These are phyloP conservation scores for Coniella vitis DNA, from an alignment of 2,329 filamentous ascomycete genomes.

Conservation along the genomic window DNA sequence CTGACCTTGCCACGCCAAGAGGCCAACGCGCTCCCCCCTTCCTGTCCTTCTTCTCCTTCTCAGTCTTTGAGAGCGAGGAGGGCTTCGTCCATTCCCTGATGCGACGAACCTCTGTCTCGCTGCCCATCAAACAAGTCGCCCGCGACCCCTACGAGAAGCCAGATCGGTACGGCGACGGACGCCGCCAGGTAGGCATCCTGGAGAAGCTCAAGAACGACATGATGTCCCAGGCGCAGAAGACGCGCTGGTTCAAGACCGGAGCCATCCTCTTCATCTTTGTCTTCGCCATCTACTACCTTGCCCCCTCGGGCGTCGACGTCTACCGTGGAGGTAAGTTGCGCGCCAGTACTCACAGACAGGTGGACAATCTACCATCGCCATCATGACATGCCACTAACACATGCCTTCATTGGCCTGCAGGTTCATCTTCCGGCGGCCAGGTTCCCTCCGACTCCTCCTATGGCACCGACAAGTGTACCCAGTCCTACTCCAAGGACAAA, in stretches of 20 bases:
- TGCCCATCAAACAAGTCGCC: slow-evolving; percentile 49
- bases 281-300: slow-evolving; percentile 57
- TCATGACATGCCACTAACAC: background rate
- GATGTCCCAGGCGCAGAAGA: slow-evolving; percentile 58
- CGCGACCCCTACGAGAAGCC: slow-evolving; percentile 61
- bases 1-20: background rate
- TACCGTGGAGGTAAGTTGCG: slow-evolving; percentile 37
- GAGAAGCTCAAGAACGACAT: slow-evolving; percentile 50
- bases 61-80: slow-evolving; percentile 1
- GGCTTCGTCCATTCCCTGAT: slow-evolving; percentile 31
- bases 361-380: background rate
- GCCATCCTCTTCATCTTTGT: slow-evolving; percentile 54
- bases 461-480: slow-evolving; percentile 69
- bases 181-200: slow-evolving; percentile 41
- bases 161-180: slow-evolving; percentile 48
- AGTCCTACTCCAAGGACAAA: slow-evolving; percentile 79
- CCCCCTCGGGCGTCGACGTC: slow-evolving; percentile 50
- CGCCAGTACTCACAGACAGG: background rate
- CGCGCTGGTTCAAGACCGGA: slow-evolving; percentile 59
- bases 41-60: background rate
- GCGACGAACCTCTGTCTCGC: slow-evolving; percentile 59
- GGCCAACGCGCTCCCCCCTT: background rate
- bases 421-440: slow-evolving; percentile 38
- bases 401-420: background rate
- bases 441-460: slow-evolving; percentile 53